Evolutionary conservation across 352 stramenopile species (phyloP).

Genomic region (Phytopythium vexans): DNA sequence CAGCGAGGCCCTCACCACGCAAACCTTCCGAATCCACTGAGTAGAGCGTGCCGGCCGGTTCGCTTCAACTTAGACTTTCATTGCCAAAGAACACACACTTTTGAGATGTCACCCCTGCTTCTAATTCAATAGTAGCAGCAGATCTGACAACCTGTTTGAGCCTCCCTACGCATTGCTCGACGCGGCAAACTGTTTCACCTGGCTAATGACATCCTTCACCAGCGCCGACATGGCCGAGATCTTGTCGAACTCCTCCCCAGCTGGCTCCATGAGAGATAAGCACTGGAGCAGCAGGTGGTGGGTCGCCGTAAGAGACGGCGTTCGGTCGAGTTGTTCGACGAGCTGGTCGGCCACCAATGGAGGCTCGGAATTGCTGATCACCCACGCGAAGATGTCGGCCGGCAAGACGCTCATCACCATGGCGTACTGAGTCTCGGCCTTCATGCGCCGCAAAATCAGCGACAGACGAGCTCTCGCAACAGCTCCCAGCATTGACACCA

Average conservation of each 20-base stretch:
- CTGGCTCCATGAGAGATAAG: slow-evolving; percentile 40
- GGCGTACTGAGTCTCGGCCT: slow-evolving; percentile 64
- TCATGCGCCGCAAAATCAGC: slow-evolving; percentile 78
- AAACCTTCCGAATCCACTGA: slow-evolving; percentile 83
- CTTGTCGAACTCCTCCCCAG: slow-evolving; percentile 57
- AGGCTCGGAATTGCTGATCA: slow-evolving; percentile 48
- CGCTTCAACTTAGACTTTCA: slow-evolving; percentile 1
- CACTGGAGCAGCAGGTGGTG: slow-evolving; percentile 72
- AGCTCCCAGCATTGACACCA: slow-evolving; percentile 53
- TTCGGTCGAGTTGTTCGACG: slow-evolving; percentile 59
- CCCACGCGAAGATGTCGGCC: slow-evolving; percentile 75
- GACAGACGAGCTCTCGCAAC: slow-evolving; percentile 70
- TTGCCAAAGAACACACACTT: not conserved
- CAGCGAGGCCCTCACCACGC: slow-evolving; percentile 29
- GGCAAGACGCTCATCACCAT: slow-evolving; percentile 80
- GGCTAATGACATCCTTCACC: slow-evolving; percentile 77
- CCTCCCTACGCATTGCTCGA: slow-evolving; percentile 4
- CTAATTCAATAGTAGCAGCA: no score
- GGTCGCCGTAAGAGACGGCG: slow-evolving; percentile 76
- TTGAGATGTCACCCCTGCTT: no score
- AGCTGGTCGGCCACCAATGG: slow-evolving; percentile 54
- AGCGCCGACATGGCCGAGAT: slow-evolving; percentile 73
- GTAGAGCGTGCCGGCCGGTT: not conserved
- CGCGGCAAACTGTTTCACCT: slow-evolving; percentile 36
- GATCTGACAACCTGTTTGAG: no score